Conservation (phyloP, 805 yeast genomes). For the Metschnikowia kunwiensis region DNA sequence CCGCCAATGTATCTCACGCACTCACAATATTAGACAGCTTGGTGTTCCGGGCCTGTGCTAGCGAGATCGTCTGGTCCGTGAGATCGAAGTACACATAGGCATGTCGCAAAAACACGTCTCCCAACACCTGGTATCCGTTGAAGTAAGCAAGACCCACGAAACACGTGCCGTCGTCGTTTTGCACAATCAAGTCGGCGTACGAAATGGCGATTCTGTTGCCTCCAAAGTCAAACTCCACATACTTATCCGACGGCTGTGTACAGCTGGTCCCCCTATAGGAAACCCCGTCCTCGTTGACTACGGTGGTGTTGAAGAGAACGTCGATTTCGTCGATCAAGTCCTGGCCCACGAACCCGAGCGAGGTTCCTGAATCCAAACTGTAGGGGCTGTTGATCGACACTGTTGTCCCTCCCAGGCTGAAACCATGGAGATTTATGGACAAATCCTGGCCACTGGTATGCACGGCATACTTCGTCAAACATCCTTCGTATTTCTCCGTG, state of each 20-base stretch:
- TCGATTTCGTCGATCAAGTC: conserved; percentile 9
- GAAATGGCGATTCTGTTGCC: conserved; percentile 8
- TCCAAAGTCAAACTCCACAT: conserved; percentile 15
- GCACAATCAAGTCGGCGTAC: conserved; percentile 10
- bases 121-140: conserved; percentile 12
- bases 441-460: conserved; percentile 5
- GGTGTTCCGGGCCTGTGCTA: conserved; percentile 14
- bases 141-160: conserved; percentile 13
- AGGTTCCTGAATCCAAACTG: conserved; percentile 17
- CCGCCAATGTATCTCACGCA: conserved; percentile 3
- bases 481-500: conserved; percentile 32
- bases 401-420: conserved; percentile 4
- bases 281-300: conserved; percentile 7
- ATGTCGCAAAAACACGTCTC: conserved; percentile 18
- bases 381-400: conserved; percentile 5
- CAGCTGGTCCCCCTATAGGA: conserved; percentile 13
- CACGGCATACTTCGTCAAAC: conserved; percentile 10
- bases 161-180: conserved; percentile 13
- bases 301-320: conserved; percentile 8
- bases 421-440: conserved; percentile 4
- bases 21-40: conserved; percentile 11
- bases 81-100: conserved; percentile 21
- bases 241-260: conserved; percentile 16
- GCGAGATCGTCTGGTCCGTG: conserved; percentile 14
- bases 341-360: conserved; percentile 10